phyloP scores from a whole-genome alignment of 305 asterid species.

The Ajuga reptans region DNA sequence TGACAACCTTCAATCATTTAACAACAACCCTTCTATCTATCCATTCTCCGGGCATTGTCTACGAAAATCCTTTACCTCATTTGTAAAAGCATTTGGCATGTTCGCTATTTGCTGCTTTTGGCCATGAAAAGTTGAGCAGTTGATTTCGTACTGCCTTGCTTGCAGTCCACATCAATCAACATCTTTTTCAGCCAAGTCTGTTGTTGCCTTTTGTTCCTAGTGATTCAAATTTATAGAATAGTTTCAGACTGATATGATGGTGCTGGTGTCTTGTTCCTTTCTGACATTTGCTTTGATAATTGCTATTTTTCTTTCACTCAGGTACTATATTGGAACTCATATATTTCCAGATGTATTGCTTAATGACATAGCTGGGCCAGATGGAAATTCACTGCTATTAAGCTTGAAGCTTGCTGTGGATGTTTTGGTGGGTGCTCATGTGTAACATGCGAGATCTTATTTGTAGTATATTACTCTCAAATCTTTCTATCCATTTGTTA shows the following conservation, averaged over 20 bases:
- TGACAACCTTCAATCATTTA: neutral
- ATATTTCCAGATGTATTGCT: conserved; percentile 84
- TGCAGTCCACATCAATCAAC: neutral
- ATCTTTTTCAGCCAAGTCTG: neutral
- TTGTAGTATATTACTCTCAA: conserved; percentile 6
- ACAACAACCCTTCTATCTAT: neutral
- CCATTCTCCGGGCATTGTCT: neutral
- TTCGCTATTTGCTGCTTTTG: neutral
- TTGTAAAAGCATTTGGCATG: neutral
- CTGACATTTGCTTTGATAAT: conserved; percentile 21
- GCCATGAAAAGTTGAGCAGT: neutral
- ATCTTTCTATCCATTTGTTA: neutral
- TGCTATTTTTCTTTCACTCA: conserved; percentile 26
- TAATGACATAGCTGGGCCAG: conserved; percentile 96
- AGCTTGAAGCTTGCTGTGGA: conserved; percentile 97
- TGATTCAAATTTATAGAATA: neutral
- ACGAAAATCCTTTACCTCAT: neutral
- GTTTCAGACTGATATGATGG: neutral
- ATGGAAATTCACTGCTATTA: conserved; percentile 81
- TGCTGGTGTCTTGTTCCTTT: conserved; percentile 6
- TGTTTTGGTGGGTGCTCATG: conserved; percentile 69
- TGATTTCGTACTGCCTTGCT: neutral
- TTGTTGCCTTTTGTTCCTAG: neutral
- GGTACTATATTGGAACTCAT: conserved; percentile 76
- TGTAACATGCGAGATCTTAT: conserved; percentile 3